Evolutionary conservation across 1,139 yeast genomes (phyloP).

Genomic region (Yarrowia galli): DNA sequence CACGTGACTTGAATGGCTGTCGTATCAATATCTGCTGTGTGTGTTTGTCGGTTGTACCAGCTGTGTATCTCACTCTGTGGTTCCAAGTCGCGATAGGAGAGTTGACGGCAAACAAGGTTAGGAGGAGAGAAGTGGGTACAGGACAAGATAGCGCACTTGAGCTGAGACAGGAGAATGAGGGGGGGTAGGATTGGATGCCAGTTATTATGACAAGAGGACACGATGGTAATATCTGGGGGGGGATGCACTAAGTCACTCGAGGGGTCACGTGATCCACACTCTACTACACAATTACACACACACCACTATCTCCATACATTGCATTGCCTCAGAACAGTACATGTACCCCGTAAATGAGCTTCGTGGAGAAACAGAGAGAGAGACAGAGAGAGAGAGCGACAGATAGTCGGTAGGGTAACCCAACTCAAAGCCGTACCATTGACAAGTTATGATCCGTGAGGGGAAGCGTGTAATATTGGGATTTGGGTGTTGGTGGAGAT

Average conservation of each 20-base stretch:
- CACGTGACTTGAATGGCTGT: too few species aligned
- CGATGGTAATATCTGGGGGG: too few species aligned
- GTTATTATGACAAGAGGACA: too few species aligned
- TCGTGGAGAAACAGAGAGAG: background rate
- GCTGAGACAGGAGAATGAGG: background rate
- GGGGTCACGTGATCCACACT: constrained; percentile 5
- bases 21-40: too few species aligned
- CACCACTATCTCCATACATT: constrained; percentile 27
- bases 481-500: too few species aligned
- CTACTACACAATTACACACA: background rate
- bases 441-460: background rate
- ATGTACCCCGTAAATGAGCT: constrained; percentile 33
- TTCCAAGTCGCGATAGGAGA: constrained; percentile 17
- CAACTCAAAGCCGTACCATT: background rate
- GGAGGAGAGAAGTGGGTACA: constrained; percentile 35
- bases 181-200: too few species aligned
- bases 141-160: constrained; percentile 18
- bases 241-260: too few species aligned
- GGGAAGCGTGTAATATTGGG: background rate
- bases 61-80: too few species aligned
- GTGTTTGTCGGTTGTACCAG: too few species aligned
- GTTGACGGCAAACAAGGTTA: constrained; percentile 24
- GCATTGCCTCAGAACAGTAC: constrained; percentile 38
- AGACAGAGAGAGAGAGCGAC: too few species aligned
- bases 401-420: constrained; percentile 11